Percentiles rank a stretch among this genome's conserved stretches.
Evolutionary conservation across 1,139 yeast species (phyloP).

Genomic region (Meyerozyma sp.): DNA sequence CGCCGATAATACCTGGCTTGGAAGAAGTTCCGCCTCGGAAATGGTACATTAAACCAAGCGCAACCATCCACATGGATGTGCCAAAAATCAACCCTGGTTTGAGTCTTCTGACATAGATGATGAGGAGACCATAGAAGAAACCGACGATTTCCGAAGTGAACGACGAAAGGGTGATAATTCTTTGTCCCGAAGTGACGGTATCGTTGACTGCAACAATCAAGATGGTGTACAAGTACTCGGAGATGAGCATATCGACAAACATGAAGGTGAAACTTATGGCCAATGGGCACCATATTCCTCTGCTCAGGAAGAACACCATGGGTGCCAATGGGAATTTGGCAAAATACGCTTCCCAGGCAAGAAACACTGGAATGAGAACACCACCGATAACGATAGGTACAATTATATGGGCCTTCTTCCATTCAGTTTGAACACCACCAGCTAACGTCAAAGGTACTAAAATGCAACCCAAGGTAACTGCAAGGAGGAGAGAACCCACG

Average conservation of each 20-base stretch:
- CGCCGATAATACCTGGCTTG: conserved; percentile 31
- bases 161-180: conserved; percentile 27
- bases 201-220: conserved; percentile 31
- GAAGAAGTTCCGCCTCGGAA: conserved; percentile 26
- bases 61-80: conserved; percentile 28
- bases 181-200: conserved; percentile 26
- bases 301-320: background rate
- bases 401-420: conserved; percentile 14
- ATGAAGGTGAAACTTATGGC: conserved; percentile 25
- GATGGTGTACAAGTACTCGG: conserved; percentile 29
- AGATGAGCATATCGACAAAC: conserved; percentile 25
- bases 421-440: conserved; percentile 25
- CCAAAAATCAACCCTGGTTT: conserved; percentile 31
- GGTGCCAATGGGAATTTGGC: conserved; percentile 2
- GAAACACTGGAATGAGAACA: conserved; percentile 9
- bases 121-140: conserved; percentile 27
- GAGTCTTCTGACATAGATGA: conserved; percentile 24
- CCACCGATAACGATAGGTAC: conserved; percentile 10
- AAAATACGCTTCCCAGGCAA: conserved; percentile 8
- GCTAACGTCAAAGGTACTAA: conserved; percentile 37
- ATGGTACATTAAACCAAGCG: conserved; percentile 30
- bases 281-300: conserved; percentile 17
- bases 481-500: conserved; percentile 26
- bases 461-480: conserved; percentile 29
- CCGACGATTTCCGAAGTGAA: conserved; percentile 31